Base-by-base conservation (phyloP, 2,329 filamentous ascomycete genomes). In the Diplodia mutila region DNA sequence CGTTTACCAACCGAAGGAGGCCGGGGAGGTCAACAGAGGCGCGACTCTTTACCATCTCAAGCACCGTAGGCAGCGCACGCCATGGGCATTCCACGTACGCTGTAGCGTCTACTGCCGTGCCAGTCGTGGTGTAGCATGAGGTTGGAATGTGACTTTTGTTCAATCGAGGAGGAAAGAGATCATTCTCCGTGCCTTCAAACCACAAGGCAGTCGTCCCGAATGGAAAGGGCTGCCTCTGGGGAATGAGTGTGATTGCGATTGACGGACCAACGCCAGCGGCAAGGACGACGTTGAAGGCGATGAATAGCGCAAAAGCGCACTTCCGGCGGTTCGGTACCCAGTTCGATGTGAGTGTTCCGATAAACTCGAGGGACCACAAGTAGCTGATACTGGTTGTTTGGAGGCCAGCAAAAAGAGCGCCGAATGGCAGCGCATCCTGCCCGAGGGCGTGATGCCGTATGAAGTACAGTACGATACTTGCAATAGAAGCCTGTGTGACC, bases 301-400 rank as follows among this genome's bases (percentile, higher is more conserved):
- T 16, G 8, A 64, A 53, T 8, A 42, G 1, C 1, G 16, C 29
- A 4, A 64, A 42, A 9, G 2, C 14, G 12, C 1, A 16, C 27
- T 37, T 53, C 1, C 48, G 27, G 11, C 12, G 32, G 23, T 4
- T 4, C 4, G 4, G 7, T 14, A 39, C 18, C 25, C 21, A 25
- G 9, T 12, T 9, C 1, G 61, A 52, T 9, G 27, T 16, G 1
- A 64, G n/a, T 2, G 61, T 9, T 21, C 61, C 61, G 11, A 64
- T 25, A 11, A 53, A 52, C 11, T 64, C 61, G 8, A 64, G 16
- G 6, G 61, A 64, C 61, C 61, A 64, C 5, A 64, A 18, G 25
- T 64, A 64, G 48, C 61, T 64, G 12, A 64, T 27, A 18, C 6
- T 64, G 11, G 5, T 64, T 4, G 37, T 21, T 4, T 64, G 46